Base-by-base conservation (phyloP, 1,284 basidiomycete species). In the Ustilago hordei region DNA sequence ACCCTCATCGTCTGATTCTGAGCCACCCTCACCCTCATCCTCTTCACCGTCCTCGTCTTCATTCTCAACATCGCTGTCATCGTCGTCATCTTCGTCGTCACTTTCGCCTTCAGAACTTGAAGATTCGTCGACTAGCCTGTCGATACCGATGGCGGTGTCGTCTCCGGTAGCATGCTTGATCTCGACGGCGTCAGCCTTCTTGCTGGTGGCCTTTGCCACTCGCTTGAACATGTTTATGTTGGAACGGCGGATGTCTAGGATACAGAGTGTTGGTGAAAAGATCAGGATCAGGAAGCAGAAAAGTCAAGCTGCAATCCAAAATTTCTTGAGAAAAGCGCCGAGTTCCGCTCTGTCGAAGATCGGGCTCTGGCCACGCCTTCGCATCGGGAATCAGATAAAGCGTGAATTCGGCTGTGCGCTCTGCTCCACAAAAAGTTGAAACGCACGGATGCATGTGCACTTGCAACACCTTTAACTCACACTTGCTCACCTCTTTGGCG, bases 111-210 rank as follows among this genome's bases (percentile, higher is more conserved):
- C 67, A 8, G 67, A 69, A 54, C 67, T 69, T 8, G 70, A 73
- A n/a, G 64, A 66, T 35, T 77, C 75, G 61, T 77, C 70, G n/a
- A 73, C 63, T 43, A 69, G 62, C 61, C 64, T 64, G 65, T 76
- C 74, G 62, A 76, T 71, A 55, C 64, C 68, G 36, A 76, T 62
- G 11, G 69, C 74, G 13, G 74, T 71, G 60, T 76, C 74, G 32
- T 76, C 74, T 5, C 74, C 74, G 12, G 64, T 69, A 1, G 43
- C 59, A 4, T 47, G n/a, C 56, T 72, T 71, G 60, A 69, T 45
- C 4, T 72, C 58, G n/a, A 71, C 69, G n/a, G 48, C 65, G 47
- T 65, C 60, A 34, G 12, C 55, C 50, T 67, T 76, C 36, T 56
- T 68, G 39, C 36, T 52, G 2, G 74, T 76, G 38, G 74, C 74